These are phyloP conservation scores for Cladosporium velox DNA, from an alignment of 2,329 filamentous ascomycete genomes.

Conservation along the genomic window DNA sequence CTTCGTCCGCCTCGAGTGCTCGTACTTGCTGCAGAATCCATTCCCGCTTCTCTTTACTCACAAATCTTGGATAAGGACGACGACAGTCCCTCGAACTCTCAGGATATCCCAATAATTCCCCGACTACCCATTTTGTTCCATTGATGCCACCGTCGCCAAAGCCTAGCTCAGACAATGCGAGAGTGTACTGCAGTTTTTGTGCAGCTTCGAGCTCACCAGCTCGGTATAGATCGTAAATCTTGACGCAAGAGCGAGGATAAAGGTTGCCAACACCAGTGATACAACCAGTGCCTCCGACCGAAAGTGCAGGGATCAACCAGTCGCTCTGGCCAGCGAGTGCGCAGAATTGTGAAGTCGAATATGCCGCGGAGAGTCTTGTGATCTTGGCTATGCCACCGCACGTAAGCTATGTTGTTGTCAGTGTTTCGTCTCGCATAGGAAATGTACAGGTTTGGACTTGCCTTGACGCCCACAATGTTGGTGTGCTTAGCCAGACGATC, in stretches of 20 bases:
- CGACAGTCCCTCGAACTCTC: slow-evolving; percentile 55
- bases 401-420: slow-evolving; percentile 31
- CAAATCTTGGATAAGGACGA: slow-evolving; percentile 56
- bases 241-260: slow-evolving; percentile 57
- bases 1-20: slow-evolving; percentile 37
- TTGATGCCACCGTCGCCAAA: slow-evolving; percentile 62
- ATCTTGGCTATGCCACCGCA: slow-evolving; percentile 47
- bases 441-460: neutral
- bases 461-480: slow-evolving; percentile 43
- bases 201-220: slow-evolving; percentile 48
- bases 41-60: slow-evolving; percentile 47
- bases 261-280: slow-evolving; percentile 66
- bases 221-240: slow-evolving; percentile 23
- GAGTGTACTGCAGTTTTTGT: slow-evolving; percentile 51
- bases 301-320: slow-evolving; percentile 57
- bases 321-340: slow-evolving; percentile 48
- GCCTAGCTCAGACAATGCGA: slow-evolving; percentile 57
- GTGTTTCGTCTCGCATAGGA: neutral
- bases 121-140: slow-evolving; percentile 62
- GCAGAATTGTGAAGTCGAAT: slow-evolving; percentile 41
- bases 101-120: slow-evolving; percentile 56
- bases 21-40: slow-evolving; percentile 46
- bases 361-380: slow-evolving; percentile 41
- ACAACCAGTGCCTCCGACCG: slow-evolving; percentile 60
- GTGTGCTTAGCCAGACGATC: slow-evolving; percentile 39